Evolutionary conservation across 148 eudicot genomes (phyloP).

Genomic region (Chenopodium quinoa): DNA sequence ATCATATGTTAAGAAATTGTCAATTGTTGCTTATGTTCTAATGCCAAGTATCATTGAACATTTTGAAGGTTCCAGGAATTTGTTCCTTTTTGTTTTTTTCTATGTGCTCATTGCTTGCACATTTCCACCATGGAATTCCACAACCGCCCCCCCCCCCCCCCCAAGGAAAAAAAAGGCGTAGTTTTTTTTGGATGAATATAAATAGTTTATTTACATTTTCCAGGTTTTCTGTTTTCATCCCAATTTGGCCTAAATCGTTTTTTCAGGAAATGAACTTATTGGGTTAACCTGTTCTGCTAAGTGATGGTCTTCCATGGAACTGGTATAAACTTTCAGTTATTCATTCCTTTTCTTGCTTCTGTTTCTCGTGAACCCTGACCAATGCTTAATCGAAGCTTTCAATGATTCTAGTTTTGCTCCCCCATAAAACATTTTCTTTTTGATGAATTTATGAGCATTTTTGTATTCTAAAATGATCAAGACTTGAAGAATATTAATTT

Average conservation of each 20-base stretch:
- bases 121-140: neutral
- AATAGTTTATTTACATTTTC: neutral
- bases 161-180: no score
- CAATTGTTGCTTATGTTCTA: neutral
- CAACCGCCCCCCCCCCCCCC: no score
- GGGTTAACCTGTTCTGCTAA: neutral
- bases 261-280: neutral
- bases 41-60: neutral
- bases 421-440: neutral
- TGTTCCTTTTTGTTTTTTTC: neutral
- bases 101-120: neutral
- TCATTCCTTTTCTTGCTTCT: neutral
- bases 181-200: no score
- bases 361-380: neutral
- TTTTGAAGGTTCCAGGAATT: neutral
- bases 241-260: neutral
- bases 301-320: neutral
- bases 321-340: neutral
- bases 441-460: neutral
- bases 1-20: no score
- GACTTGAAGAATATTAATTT: neutral
- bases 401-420: neutral
- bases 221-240: neutral
- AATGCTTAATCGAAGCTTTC: neutral
- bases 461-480: neutral